Evolutionary conservation across 116 monocot species (phyloP), one percentile per base, ranked within the genome.

Genomic region (Zostera marina): DNA sequence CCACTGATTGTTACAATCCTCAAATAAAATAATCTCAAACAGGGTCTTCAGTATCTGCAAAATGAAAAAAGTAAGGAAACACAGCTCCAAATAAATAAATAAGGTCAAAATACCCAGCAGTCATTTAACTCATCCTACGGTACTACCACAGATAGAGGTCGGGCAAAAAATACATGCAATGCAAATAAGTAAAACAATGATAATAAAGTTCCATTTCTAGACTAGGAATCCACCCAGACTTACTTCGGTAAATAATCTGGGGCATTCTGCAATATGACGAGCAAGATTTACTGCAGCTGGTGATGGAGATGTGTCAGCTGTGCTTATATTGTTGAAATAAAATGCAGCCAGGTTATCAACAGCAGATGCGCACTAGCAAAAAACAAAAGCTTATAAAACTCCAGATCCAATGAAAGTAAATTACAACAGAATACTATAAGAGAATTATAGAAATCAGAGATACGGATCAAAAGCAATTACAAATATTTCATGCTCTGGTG

Each of bases 21-120:
- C 94, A 67, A 88, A 94, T 51, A 94, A 64, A 26, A 94, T 79
- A 39, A 94, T 84, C 77, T 94, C 94, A 77, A 94, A 94, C 2
- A 94, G 74, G 44, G 77, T 84, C 66, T 66, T 84, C 52, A 94
- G 68, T 42, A 96, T 85, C 96, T 96, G 77, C 43, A 44, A 16
- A 67, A 56, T 38, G 32, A 39, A 49, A 49, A 16, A 20, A 49
- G 20, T 17, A 49, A 5, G 49, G 0, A 49, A 49, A 49, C 15
- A 4, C 15, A 14, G 3, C 14, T 49, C 49, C 17, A 49, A 49
- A 49, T 49, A 8, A 49, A 49, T n/a, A n/a, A 8, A 49, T 32
- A 32, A 2, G 5, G 32, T 32, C 5, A 32, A 32, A 5, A 32
- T 32, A 32, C 2, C 32, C 5, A 32, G 32, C 32, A 32, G 32